Base-by-base conservation (phyloP, 1,284 basidiomycete species). In the Puccinia hordei region DNA sequence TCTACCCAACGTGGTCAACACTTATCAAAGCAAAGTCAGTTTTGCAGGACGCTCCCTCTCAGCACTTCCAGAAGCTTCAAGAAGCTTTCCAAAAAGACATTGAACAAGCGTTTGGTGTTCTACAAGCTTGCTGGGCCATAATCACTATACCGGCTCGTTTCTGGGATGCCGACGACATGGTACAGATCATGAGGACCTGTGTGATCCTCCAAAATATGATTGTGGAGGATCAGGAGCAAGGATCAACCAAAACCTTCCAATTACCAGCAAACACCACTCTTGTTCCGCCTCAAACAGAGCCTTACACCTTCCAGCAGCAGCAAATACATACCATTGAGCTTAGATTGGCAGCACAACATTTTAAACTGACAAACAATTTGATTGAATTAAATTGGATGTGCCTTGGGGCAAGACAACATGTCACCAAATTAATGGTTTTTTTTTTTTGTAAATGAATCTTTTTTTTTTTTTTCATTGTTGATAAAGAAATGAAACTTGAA, bases 171-270 rank as follows among this genome's bases (percentile, higher is more conserved):
- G n/a, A n/a, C n/a, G n/a, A n/a, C n/a, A n/a, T n/a, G n/a, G n/a
- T n/a, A n/a, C n/a, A n/a, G n/a, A n/a, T n/a, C n/a, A n/a, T n/a
- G n/a, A n/a, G n/a, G n/a, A n/a, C n/a, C n/a, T n/a, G n/a, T n/a
- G n/a, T n/a, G n/a, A n/a, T 74, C 24, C 57, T 61, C 33, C 71
- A 73, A 10, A 73, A 73, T 24, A 38, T 73, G 71, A 73, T 55
- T 73, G 30, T 73, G 61, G 65, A 68, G 65, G 65, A 68, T 22
- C 65, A 46, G 2, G 65, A 66, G 65, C 65, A 27, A 44, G 65
- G 46, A 3, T 46, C 22, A 13, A 44, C 22, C 24, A 4, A 68
- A 49, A 68, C 17, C 1, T 66, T n/a, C n/a, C 13, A 66, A 12
- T n/a, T 66, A 19, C 65, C 65, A n/a, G 6, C 2, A 1, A 17